Evolutionary conservation across 2,329 filamentous ascomycete genomes (phyloP), one percentile per base, ranked within the genome.

Genomic region (Penicillium sp.): DNA sequence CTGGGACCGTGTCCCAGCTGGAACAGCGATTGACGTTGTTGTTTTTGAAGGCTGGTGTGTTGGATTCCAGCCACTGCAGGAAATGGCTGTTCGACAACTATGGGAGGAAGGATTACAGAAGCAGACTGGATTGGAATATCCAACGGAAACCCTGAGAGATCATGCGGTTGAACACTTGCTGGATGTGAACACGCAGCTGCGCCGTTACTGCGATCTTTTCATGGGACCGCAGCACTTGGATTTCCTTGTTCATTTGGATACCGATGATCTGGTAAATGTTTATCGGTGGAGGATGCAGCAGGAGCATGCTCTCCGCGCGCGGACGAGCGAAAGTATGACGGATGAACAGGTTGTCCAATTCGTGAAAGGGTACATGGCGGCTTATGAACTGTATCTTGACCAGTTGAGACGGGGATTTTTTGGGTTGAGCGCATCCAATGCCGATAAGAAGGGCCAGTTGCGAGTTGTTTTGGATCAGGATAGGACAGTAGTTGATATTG

Each of bases 381-480:
- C 60, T 1, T 64, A 64, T 56, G 57, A 65, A n/a, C 36, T 65
- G 31, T 61, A 65, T 55, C 40, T 65, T 31, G 53, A 60, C 41
- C 49, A 53, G 36, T 39, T 65, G 34, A 51, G 61, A n/a, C 13
- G 7, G 9, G 56, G 58, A 8, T 51, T 63, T 23, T 61, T 65
- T 25, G 13, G 4, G 9, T 4, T 5, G 2, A 9, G 5, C 4
- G 19, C 23, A 3, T 11, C 21, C 8, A 13, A 5, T 33, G 9
- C 4, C 4, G 25, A 50, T 5, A 41, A 40, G 1, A 59, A 59
- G 13, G 58, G 45, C 10, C 57, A 61, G 34, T 40, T 63, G 49
- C 53, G 58, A 15, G 52, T 62, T n/a, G 40, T 62, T 33, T 34
- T 62, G 25, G 41, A 61, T 50, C 50, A 51, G 11, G 23, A 55